Conservation (phyloP, 1,139 yeast genomes). For the Kodamaea sp. region DNA sequence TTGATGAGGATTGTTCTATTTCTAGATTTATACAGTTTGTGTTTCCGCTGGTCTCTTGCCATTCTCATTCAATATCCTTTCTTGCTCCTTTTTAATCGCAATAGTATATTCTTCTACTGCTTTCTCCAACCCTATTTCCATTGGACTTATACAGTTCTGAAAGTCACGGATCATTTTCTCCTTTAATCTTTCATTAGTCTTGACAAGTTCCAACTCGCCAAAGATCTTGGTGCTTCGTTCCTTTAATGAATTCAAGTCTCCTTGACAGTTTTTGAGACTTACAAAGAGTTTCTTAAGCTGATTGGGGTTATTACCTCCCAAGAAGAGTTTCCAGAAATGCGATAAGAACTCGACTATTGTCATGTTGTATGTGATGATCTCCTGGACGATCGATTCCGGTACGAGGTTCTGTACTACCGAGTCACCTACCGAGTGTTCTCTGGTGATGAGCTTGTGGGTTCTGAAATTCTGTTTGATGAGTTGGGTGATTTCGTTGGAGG, state of each 20-base stretch:
- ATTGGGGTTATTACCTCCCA: conserved; percentile 38
- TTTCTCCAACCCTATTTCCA: conserved; percentile 30
- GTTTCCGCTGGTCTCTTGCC: conserved; percentile 27
- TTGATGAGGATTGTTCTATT: not conserved
- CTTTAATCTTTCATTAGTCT: conserved; percentile 31
- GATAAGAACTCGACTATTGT: conserved; percentile 46
- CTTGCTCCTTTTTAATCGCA: conserved; percentile 25
- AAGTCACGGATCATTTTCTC: conserved; percentile 39
- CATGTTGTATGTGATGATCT: conserved; percentile 38
- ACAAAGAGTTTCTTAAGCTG: conserved; percentile 41
- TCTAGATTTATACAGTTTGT: not conserved
- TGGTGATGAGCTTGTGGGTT: conserved; percentile 39
- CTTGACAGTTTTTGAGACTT: conserved; percentile 35
- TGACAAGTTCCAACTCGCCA: conserved; percentile 13
- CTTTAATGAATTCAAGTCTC: conserved; percentile 15
- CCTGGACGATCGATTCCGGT: conserved; percentile 30
- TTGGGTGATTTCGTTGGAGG: conserved; percentile 49
- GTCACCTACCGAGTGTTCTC: conserved; percentile 15
- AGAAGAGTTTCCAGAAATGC: conserved; percentile 46
- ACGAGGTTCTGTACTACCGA: conserved; percentile 24
- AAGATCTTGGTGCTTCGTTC: conserved; percentile 12
- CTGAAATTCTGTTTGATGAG: conserved; percentile 60
- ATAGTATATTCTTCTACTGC: conserved; percentile 34
- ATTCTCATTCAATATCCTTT: conserved; percentile 22
- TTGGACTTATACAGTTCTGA: conserved; percentile 28